A percentile compares a stretch with the other conserved stretches of the same genome.
phyloP scores from a whole-genome alignment of 2,329 filamentous ascomycete genomes.

The Talaromyces sp. region DNA sequence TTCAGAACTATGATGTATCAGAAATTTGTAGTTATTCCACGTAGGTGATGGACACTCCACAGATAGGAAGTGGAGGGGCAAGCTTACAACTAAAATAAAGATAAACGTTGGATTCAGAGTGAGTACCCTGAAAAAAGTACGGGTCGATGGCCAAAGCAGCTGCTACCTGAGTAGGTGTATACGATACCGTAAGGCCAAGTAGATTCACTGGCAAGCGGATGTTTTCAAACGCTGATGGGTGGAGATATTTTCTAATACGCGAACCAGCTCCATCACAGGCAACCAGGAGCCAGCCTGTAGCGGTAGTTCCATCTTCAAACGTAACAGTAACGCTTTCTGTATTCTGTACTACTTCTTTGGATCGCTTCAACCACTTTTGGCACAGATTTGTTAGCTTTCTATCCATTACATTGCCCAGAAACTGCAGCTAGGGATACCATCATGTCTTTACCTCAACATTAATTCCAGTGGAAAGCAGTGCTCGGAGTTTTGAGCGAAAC shows the following conservation, averaged over 20 bases:
- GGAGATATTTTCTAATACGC: conserved; percentile 32
- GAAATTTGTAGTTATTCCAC: neutral
- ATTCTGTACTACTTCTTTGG: conserved; percentile 27
- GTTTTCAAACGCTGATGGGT: conserved; percentile 21
- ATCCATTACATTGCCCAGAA: neutral
- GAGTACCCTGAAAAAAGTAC: conserved; percentile 51
- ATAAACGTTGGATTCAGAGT: conserved; percentile 48
- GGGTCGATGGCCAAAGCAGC: conserved; percentile 47
- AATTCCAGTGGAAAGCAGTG: conserved; percentile 43
- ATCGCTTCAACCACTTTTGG: conserved; percentile 34
- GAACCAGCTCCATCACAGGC: conserved; percentile 50
- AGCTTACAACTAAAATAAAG: conserved; percentile 48
- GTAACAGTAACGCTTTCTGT: conserved; percentile 33
- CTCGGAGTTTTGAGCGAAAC: conserved; percentile 42
- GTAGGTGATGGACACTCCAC: neutral
- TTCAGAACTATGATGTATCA: conserved; percentile 40
- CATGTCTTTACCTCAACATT: conserved; percentile 39
- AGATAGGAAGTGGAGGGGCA: neutral
- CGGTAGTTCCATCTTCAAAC: conserved; percentile 45
- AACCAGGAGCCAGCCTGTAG: conserved; percentile 41
- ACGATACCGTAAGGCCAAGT: conserved; percentile 42
- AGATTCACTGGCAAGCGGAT: conserved; percentile 45
- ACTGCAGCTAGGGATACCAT: neutral
- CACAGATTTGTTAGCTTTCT: neutral
- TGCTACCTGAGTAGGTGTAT: conserved; percentile 37